Evolutionary conservation across 306 rosid genomes (phyloP).

Genomic region (Luffa aegyptiaca): DNA sequence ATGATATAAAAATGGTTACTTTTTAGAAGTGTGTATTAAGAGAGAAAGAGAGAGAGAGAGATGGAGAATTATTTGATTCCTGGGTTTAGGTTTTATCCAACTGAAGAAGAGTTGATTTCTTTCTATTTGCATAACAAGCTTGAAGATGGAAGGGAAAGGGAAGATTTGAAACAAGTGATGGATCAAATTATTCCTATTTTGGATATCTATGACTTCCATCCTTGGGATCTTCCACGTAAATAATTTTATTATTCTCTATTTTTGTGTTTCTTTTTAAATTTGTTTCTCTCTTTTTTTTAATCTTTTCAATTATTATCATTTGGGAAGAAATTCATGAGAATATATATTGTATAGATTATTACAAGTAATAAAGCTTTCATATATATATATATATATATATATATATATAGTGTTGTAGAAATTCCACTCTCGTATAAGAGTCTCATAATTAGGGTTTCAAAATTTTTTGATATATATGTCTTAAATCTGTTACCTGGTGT

Average conservation of each 20-base stretch:
- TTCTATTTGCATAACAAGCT: conserved; percentile 61
- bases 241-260: background rate
- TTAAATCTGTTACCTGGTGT: too few species aligned
- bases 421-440: background rate
- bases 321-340: background rate
- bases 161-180: conserved; percentile 26
- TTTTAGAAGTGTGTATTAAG: background rate
- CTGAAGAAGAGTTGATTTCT: conserved; percentile 65
- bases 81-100: conserved; percentile 79
- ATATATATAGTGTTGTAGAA: background rate
- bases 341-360: background rate
- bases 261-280: background rate
- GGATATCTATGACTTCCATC: conserved; percentile 52
- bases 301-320: too few species aligned
- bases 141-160: conserved; percentile 31
- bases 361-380: background rate
- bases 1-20: too few species aligned
- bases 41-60: background rate
- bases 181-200: conserved; percentile 48
- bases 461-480: too few species aligned
- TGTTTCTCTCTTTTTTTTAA: background rate
- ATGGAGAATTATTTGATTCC: conserved; percentile 48
- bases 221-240: conserved; percentile 78
- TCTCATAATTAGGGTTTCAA: too few species aligned
- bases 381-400: too few species aligned